Conservation (phyloP, 2,329 filamentous ascomycete species). For the Cladophialophora yegresii region DNA sequence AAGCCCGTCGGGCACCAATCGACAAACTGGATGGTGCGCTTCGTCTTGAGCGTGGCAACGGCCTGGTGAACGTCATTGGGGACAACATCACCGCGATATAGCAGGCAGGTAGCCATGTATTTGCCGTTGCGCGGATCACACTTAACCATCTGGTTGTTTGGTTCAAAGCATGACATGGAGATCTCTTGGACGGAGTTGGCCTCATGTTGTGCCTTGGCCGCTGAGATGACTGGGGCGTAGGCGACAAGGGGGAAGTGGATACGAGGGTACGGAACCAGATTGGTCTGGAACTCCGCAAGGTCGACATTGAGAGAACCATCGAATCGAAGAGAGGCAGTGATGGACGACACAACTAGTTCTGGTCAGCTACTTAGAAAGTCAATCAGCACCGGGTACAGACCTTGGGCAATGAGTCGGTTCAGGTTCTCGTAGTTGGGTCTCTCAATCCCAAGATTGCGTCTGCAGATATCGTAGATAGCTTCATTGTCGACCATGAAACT, state of each 20-base stretch:
- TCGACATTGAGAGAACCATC: conserved; percentile 99
- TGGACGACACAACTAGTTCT: conserved; percentile 85
- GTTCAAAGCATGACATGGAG: conserved; percentile 98
- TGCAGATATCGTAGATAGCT: conserved; percentile 99
- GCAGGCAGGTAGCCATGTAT: conserved; percentile 98
- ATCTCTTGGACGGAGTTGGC: conserved; percentile 98
- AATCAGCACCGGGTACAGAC: conserved; percentile 48
- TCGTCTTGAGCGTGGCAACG: conserved; percentile 96
- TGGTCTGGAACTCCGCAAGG: conserved; percentile 99
- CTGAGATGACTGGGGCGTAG: conserved; percentile 91
- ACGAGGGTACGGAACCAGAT: conserved; percentile 96
- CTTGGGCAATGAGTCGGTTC: conserved; percentile 97
- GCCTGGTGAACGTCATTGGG: conserved; percentile 92
- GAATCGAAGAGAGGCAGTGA: conserved; percentile 97
- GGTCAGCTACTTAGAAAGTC: conserved; percentile 34
- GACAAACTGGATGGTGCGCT: conserved; percentile 98
- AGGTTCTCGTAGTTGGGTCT: conserved; percentile 98
- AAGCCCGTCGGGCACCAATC: conserved; percentile 99
- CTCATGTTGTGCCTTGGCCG: conserved; percentile 94
- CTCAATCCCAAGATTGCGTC: conserved; percentile 94
- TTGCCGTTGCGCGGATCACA: conserved; percentile 98
- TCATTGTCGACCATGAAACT: conserved; percentile 99
- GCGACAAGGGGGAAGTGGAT: conserved; percentile 99
- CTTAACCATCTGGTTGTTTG: conserved; percentile 99
- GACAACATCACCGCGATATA: conserved; percentile 98